Evolutionary conservation across 306 rosid genomes (phyloP), one percentile per base, ranked within the genome.

Genomic region (Malus asiatica): DNA sequence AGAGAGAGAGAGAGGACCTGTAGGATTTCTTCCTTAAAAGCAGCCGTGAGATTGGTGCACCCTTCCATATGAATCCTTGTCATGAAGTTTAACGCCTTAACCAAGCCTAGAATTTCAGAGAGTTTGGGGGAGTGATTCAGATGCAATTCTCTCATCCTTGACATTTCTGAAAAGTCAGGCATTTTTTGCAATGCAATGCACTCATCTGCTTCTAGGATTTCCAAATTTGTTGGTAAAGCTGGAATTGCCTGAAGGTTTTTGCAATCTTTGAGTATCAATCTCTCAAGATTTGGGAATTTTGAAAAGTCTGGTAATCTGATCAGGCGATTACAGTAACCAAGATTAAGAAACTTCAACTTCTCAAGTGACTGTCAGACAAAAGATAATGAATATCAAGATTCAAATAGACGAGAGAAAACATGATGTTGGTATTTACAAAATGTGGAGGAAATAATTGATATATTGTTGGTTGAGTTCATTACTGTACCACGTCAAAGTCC

Each of bases 241-340:
- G 77, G 68, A 29, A 73, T 42, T 2, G 1, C 44, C 27, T 7
- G 19, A 27, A 73, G 77, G 68, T 11, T 44, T 27, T 10, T 53
- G 19, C 60, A 53, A 6, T 2, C 18, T 46, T 46, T 2, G 23
- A 83, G 86, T 51, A 74, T 25, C 16, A 88, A 72, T 55, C 74
- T 74, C 74, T 78, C 77, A 48, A 88, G 84, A 68, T 83, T 83
- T 0, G 87, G 91, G 29, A 88, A 8, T 3, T 48, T 33, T 33
- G 83, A 83, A 20, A 85, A 88, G 57, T 85, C 81, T 0, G 91
- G 89, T 0, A 83, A 81, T 27, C 6, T 8, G 8, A 11, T 64
- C 44, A 88, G 44, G 66, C 44, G 1, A n/a, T 15, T 38, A 6
- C 87, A 88, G 61, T 79, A 86, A 45, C 83, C 79, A 18, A 88